phyloP scores from a whole-genome alignment of 129 eudicot species.

The Scalesia atractyloides region DNA sequence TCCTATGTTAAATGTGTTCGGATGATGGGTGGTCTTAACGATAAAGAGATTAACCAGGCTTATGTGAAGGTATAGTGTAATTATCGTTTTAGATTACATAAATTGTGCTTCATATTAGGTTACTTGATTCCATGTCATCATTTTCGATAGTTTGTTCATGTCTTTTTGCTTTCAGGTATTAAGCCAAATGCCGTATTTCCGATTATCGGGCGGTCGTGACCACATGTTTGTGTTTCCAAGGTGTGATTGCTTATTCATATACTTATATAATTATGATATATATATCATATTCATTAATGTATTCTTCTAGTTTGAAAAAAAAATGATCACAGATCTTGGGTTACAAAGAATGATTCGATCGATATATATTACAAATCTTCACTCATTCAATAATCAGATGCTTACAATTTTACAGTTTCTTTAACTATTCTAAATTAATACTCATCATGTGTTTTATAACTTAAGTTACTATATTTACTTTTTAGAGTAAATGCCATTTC shows the following conservation, averaged over 20 bases:
- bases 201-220: conserved; percentile 89
- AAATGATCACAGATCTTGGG: background rate
- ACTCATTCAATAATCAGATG: background rate
- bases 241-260: conserved; percentile 30
- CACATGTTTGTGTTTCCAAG: conserved; percentile 96
- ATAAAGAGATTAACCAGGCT: conserved; percentile 83
- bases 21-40: conserved; percentile 88
- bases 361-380: background rate
- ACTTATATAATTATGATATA: background rate
- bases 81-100: conserved; percentile 2
- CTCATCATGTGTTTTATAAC: background rate
- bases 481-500: too few species aligned
- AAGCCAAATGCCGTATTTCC: conserved; percentile 95
- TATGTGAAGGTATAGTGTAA: conserved; percentile 68
- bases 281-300: background rate
- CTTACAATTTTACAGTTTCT: background rate
- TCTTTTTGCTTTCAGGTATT: conserved; percentile 68
- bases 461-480: too few species aligned
- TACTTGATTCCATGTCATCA: conserved; percentile 7
- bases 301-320: background rate
- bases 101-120: background rate
- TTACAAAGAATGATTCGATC: background rate
- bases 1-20: conserved; percentile 92
- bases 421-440: background rate
- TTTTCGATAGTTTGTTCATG: background rate